Base-by-base conservation (phyloP, 2,329 filamentous ascomycete genomes). In the Escovopsis sp. region DNA sequence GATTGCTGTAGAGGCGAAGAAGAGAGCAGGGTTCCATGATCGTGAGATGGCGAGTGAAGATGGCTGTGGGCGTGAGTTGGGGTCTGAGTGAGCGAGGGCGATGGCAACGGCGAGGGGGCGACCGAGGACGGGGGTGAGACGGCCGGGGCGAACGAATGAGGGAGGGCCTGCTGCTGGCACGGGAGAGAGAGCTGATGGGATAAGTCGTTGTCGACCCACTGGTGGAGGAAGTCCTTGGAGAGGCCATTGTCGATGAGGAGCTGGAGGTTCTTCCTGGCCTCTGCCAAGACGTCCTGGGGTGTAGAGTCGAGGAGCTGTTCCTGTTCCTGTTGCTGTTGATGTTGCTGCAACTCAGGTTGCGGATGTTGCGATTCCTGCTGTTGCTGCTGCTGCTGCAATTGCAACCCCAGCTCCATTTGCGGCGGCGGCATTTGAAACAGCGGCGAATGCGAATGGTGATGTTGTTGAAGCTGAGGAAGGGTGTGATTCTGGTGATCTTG, bases 231-330 rank as follows among this genome's bases (percentile, higher is more conserved):
- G 44, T 67, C 65, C 50, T 61, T 63, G 41, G 65, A 67, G 9
- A 68, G 51, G 37, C 65, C 65, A 12, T 64, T 65, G 46, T 67
- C 65, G 48, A 68, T 68, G 48, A 68, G 53, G 38, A 61, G 61
- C 54, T 68, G 64, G 6, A 68, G 59, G 44, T 66, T 67, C 51
- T 66, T 64, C 38, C 65, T 56, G 37, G 65, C 65, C 53, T 68
- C 65, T 18, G 59, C 62, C 43, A 68, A 58, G 42, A 67, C 60
- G 55, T 68, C 61, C 47, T 66, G 63, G 12, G 65, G 58, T 19
- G 59, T 61, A 35, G 45, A 41, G 23, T 62, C 59, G 44, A 54
- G 48, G 38, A 52, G 52, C 42, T 57, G 55, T 36, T 53, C 51
- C 39, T 51, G 42, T 32, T 44, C n/a, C 41, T 39, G 28, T 35